These are phyloP conservation scores for Mentha longifolia DNA, from an alignment of 257 asterid genomes.

Conservation along the genomic window DNA sequence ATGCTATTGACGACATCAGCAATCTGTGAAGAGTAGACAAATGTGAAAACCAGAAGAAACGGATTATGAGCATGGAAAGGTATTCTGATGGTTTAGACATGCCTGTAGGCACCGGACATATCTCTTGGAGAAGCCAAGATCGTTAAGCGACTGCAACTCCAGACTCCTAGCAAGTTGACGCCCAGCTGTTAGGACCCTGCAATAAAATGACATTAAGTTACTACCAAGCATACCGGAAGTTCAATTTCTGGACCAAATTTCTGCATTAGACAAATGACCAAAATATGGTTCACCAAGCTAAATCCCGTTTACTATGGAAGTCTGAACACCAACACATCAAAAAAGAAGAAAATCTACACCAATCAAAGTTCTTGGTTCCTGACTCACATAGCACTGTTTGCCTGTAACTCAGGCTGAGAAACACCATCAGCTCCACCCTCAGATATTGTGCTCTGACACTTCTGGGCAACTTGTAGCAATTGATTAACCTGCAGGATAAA, in stretches of 20 bases:
- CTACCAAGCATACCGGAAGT: neutral
- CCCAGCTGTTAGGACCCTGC: conserved; percentile 89
- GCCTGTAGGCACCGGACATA: conserved; percentile 94
- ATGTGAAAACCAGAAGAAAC: conserved; percentile 21
- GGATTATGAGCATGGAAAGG: neutral
- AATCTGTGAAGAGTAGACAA: conserved; percentile 54
- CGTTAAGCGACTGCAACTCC: conserved; percentile 91
- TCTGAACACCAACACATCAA: neutral
- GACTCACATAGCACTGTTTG: conserved; percentile 82
- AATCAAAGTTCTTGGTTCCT: neutral
- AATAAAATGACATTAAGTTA: conserved; percentile 22
- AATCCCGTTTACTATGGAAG: neutral
- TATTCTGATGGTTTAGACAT: conserved; percentile 25
- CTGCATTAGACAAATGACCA: neutral
- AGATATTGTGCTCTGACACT: conserved; percentile 82
- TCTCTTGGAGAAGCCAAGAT: conserved; percentile 93
- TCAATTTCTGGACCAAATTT: conserved; percentile 1
- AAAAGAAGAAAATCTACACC: neutral
- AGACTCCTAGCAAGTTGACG: conserved; percentile 92
- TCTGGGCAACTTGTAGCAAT: conserved; percentile 88
- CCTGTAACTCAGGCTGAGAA: conserved; percentile 81
- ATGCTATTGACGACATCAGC: conserved; percentile 94
- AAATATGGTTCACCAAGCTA: neutral
- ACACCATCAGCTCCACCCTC: conserved; percentile 82
- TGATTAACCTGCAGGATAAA: conserved; percentile 75